Base-by-base conservation (phyloP, 176 grass and related monocot species). In the Zizania latifolia region DNA sequence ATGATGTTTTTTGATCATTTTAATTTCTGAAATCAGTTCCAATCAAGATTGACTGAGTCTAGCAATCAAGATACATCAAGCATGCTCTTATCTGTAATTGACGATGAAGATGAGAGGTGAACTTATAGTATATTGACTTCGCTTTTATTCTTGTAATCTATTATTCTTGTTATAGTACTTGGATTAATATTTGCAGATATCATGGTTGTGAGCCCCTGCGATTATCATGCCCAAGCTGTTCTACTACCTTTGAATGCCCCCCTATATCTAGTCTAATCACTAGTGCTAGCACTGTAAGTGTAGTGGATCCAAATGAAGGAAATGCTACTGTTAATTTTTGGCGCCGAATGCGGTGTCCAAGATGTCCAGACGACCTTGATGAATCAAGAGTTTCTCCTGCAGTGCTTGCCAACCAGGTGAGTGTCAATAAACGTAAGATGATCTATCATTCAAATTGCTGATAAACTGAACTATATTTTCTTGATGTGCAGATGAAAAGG, bases 371-470 rank as follows among this genome's bases (percentile, higher is more conserved):
- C 77, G 78, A 75, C 15, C 38, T 62, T 65, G 84, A 88, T 58
- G 84, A 79, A 12, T 84, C 82, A 62, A 83, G 72, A 71, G 72
- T 90, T 83, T 99, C 92, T 74, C 75, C 86, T 81, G 45, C 41
- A 8, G 63, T 95, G 76, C 87, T 99, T 3, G 85, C 92, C 33
- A 99, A 99, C 55, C 96, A 99, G 96, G 96, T 99, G 54, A 67
- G 45, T 65, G 55, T 15, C 27, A 27, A 23, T 72, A 43, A 33
- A 62, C 30, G 37, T 64, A 41, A 46, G 62, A 61, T 27, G 34
- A 36, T 53, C 4, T 32, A 58, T 37, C 48, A 82, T 77, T 55
- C 29, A 22, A 57, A 64, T 56, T 58, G 48, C 54, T 75, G 21
- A 62, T 44, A 72, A 81, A 65, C 37, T 81, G 31, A 68, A 55